A percentile compares a stretch with the other conserved stretches of the same genome.
phyloP scores from a whole-genome alignment of 768 basidiomycete species.

The button mushroom (Agaricus bisporus) region DNA sequence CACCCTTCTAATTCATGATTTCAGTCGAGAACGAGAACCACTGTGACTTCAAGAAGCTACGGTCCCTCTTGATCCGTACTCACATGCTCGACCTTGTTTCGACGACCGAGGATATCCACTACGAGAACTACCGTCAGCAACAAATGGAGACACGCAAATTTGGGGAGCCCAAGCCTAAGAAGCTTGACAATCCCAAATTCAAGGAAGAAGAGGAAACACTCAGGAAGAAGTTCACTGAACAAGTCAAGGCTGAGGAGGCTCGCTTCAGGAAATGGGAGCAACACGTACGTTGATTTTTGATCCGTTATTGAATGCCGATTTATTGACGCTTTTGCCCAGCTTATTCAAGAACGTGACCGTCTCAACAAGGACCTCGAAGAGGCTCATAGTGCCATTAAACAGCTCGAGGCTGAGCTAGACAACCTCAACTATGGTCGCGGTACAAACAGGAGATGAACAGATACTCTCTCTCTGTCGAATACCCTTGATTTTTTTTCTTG shows the following conservation, averaged over 20 bases:
- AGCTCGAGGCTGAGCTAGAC: slow-evolving; percentile 86
- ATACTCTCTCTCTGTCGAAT: neutral
- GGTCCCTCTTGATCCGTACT: slow-evolving; percentile 91
- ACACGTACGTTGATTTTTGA: slow-evolving; percentile 55
- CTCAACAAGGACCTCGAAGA: slow-evolving; percentile 98
- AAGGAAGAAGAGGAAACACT: slow-evolving; percentile 98
- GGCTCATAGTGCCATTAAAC: slow-evolving; percentile 89
- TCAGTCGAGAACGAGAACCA: slow-evolving; percentile 98
- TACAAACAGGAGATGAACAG: slow-evolving; percentile 52
- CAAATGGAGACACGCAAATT: slow-evolving; percentile 99
- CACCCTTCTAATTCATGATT: neutral
- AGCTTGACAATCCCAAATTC: slow-evolving; percentile 99
- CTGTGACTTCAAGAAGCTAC: slow-evolving; percentile 98
- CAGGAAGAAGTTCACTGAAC: slow-evolving; percentile 97
- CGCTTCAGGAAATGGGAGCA: slow-evolving; percentile 99
- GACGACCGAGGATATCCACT: slow-evolving; percentile 92
- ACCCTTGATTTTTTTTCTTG: neutral
- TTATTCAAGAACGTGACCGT: slow-evolving; percentile 96
- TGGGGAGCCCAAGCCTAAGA: slow-evolving; percentile 97
- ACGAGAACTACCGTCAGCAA: slow-evolving; percentile 95
- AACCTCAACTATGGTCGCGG: slow-evolving; percentile 80
- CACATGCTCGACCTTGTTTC: slow-evolving; percentile 98
- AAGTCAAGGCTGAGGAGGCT: slow-evolving; percentile 97
- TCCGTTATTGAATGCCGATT: neutral
- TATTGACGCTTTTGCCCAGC: slow-evolving; percentile 38